These are phyloP conservation scores for Nannizziopsis barbatae DNA, from an alignment of 2,329 filamentous ascomycete species.

Conservation along the genomic window DNA sequence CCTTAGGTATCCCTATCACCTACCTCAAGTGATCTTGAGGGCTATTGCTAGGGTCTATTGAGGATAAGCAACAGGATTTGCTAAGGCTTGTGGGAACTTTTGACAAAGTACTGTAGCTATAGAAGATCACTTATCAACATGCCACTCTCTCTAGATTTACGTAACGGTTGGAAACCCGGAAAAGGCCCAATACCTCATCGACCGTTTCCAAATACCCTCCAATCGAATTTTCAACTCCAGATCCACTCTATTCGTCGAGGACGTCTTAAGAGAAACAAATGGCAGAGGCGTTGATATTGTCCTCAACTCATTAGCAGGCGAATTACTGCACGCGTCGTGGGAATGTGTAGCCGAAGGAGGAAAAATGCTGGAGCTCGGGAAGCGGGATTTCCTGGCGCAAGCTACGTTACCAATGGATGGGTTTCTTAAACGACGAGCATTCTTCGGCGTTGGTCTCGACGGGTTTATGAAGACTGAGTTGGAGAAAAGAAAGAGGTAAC, in stretches of 20 bases:
- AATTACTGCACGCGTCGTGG: slow-evolving; percentile 22
- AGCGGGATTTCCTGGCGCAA: slow-evolving; percentile 15
- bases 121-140: no score
- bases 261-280: slow-evolving; percentile 17
- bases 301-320: slow-evolving; percentile 23
- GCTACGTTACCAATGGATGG: slow-evolving; percentile 14
- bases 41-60: no score
- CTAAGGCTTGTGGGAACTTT: no score
- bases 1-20: no score
- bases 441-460: slow-evolving; percentile 12
- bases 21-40: no score
- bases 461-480: no score
- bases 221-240: slow-evolving; percentile 22
- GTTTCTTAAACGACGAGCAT: slow-evolving; percentile 15
- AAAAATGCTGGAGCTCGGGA: slow-evolving; percentile 20
- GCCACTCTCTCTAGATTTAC: no score
- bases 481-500: no score
- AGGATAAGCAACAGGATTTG: no score
- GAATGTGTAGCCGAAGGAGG: slow-evolving; percentile 20
- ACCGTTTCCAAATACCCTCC: slow-evolving; percentile 14
- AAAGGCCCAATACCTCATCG: slow-evolving; percentile 17
- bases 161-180: slow-evolving; percentile 16
- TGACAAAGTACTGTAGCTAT: no score
- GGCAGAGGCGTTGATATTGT: slow-evolving; percentile 22
- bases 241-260: slow-evolving; percentile 14